These are phyloP conservation scores for Colletotrichum sp. DNA, from an alignment of 2,329 filamentous ascomycete species.

Conservation along the genomic window DNA sequence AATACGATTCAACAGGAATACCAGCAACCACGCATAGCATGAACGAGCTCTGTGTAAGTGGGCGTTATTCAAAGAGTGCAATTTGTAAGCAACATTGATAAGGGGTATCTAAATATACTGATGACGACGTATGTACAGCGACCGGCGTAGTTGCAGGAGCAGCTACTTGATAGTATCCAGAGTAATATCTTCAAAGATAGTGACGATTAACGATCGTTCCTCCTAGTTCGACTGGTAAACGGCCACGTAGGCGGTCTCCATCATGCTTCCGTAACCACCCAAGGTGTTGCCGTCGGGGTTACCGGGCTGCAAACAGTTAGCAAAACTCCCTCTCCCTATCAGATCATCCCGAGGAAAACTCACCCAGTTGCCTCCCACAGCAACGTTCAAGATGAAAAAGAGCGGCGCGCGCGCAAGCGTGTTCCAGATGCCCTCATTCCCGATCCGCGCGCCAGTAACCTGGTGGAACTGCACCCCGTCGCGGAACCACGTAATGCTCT, in stretches of 20 bases:
- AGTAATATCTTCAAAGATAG: not conserved
- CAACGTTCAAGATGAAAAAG: conserved; percentile 53
- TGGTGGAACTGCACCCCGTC: conserved; percentile 49
- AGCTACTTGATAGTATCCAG: not conserved
- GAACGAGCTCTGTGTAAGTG: not conserved
- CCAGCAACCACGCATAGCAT: accelerated
- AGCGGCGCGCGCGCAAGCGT: conserved; percentile 45
- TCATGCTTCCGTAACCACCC: conserved; percentile 42
- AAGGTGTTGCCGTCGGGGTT: conserved; percentile 35
- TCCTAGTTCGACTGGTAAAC: conserved; percentile 34
- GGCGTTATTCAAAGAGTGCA: not conserved
- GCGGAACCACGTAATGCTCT: conserved; percentile 53
- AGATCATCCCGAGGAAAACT: conserved; percentile 17
- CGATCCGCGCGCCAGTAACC: conserved; percentile 45
- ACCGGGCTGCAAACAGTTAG: conserved; percentile 28
- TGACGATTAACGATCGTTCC: not conserved
- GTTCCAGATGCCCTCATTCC: conserved; percentile 45
- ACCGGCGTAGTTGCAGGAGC: not conserved
- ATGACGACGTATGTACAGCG: not conserved
- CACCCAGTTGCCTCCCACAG: conserved; percentile 50
- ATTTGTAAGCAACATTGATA: not conserved
- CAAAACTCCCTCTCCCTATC: not conserved
- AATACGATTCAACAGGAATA: not conserved
- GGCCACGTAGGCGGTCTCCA: conserved; percentile 44
- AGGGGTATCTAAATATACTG: conserved; percentile 9